A percentile compares a stretch with the other conserved stretches of the same genome.
These are phyloP conservation scores for Suillus tomentosus DNA, from an alignment of 768 basidiomycete genomes.

Conservation along the genomic window DNA sequence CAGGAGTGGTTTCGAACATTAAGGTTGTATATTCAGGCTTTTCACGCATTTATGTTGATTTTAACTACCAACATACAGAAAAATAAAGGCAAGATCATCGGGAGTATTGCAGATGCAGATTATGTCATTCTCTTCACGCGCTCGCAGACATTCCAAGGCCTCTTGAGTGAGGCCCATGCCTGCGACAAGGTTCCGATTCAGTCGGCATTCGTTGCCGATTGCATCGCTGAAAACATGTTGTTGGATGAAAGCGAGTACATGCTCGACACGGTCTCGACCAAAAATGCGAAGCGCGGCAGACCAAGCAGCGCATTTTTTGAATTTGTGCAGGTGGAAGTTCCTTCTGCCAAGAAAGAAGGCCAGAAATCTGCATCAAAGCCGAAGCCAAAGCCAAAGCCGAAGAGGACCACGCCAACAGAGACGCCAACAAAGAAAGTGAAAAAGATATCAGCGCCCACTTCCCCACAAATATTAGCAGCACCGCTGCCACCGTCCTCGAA, in stretches of 20 bases:
- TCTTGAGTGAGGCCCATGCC: constrained; percentile 38
- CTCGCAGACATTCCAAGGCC: constrained; percentile 52
- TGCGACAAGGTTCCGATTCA: constrained; percentile 50
- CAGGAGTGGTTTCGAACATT: constrained; percentile 51
- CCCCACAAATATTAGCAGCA: neutral
- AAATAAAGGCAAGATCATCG: constrained; percentile 63
- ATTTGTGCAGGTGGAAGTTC: constrained; percentile 16
- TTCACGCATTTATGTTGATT: neutral
- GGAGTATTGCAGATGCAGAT: constrained; percentile 56
- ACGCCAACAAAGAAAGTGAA: constrained; percentile 15
- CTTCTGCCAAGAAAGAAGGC: constrained; percentile 10
- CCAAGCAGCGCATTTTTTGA: constrained; percentile 18
- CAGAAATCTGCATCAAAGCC: neutral
- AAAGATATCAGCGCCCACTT: constrained; percentile 11
- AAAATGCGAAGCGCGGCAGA: constrained; percentile 28
- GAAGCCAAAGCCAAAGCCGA: constrained; percentile 12
- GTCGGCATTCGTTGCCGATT: constrained; percentile 56
- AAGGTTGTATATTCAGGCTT: constrained; percentile 47
- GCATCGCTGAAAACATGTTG: constrained; percentile 43
- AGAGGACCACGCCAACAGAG: constrained; percentile 9
- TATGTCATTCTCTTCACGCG: constrained; percentile 58
- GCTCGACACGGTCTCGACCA: constrained; percentile 35
- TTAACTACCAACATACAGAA: constrained; percentile 42
- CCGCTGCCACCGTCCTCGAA: neutral
- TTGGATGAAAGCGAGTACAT: constrained; percentile 48